Conservation (phyloP, 73 alveolate genomes). For the Paramecium sexaurelia region DNA sequence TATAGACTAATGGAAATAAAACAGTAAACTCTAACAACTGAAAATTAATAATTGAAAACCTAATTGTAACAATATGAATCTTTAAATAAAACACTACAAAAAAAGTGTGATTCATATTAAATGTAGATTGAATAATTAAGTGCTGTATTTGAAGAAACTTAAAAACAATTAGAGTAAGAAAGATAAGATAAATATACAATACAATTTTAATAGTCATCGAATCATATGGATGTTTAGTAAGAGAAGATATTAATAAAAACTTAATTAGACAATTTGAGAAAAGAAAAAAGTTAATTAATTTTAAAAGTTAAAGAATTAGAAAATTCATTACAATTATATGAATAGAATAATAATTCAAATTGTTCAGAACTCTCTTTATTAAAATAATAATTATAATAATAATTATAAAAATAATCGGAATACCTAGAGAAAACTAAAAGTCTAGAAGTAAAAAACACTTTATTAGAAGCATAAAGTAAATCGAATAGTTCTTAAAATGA, state of each 20-base stretch:
- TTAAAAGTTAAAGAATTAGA: background rate
- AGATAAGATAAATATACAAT: background rate
- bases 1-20: constrained; percentile 14
- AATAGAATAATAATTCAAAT: background rate
- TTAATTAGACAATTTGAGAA: constrained; percentile 16
- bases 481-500: background rate
- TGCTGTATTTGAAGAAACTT: background rate
- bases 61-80: background rate
- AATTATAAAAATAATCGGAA: background rate
- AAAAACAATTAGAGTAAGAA: constrained; percentile 1
- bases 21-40: constrained; percentile 12
- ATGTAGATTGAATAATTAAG: background rate
- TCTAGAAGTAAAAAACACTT: background rate
- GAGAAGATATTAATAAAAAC: background rate
- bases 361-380: background rate
- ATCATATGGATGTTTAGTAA: constrained; percentile 15
- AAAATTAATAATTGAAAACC: constrained; percentile 4
- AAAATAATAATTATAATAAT: background rate
- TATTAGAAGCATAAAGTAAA: background rate
- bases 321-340: background rate
- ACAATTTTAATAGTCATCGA: background rate
- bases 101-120: constrained; percentile 9
- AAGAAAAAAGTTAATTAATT: background rate
- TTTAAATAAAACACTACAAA: constrained; percentile 1
- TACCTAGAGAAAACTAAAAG: background rate